phyloP scores from a whole-genome alignment of 1,284 basidiomycete species.

The Ceratobasidium sp. region DNA sequence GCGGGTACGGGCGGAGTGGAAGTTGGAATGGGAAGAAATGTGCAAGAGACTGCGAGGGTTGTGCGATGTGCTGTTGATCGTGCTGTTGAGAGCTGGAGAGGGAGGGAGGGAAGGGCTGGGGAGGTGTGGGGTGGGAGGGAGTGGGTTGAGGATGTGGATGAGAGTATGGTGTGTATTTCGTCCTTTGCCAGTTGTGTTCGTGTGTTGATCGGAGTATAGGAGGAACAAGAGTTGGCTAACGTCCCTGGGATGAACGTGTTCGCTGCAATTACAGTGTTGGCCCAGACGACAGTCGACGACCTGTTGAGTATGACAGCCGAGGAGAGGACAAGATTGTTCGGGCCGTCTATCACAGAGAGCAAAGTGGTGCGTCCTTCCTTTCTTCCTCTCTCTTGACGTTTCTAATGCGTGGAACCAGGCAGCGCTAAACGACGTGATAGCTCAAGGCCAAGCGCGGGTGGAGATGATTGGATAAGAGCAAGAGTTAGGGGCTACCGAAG shows the following conservation, averaged over 20 bases:
- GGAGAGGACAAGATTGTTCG: conserved; percentile 22
- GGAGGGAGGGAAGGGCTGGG: neutral
- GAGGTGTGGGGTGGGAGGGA: conserved; percentile 40
- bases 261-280: conserved; percentile 21
- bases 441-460: conserved; percentile 25
- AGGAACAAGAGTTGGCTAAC: conserved; percentile 17
- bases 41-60: conserved; percentile 8
- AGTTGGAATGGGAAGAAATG: conserved; percentile 18
- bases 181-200: neutral
- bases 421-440: conserved; percentile 31
- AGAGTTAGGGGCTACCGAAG: conserved; percentile 6
- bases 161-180: neutral
- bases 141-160: conserved; percentile 25
- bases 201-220: conserved; percentile 10
- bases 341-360: conserved; percentile 1
- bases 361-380: conserved; percentile 13
- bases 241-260: conserved; percentile 32
- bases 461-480: conserved; percentile 16
- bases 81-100: conserved; percentile 11
- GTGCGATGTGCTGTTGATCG: conserved; percentile 31
- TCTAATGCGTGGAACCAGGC: conserved; percentile 5
- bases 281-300: conserved; percentile 23
- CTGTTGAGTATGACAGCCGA: conserved; percentile 9
- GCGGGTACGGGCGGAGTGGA: neutral
- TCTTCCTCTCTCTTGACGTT: neutral